A percentile compares a stretch with the other conserved stretches of the same genome.
phyloP scores from a whole-genome alignment of 495 filamentous ascomycete species.

The Talaromyces ruber region DNA sequence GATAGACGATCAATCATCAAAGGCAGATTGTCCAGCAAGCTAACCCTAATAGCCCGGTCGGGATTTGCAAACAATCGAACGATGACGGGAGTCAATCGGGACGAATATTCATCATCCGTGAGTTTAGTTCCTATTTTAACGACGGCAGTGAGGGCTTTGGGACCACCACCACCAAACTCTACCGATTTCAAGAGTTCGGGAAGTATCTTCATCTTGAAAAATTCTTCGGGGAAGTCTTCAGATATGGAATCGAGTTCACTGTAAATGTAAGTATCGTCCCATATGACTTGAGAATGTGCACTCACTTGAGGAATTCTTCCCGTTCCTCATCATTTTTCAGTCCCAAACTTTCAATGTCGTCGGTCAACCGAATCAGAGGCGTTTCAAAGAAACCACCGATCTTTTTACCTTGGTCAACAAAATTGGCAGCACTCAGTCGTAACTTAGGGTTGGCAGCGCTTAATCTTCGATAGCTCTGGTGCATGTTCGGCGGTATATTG shows the following conservation, averaged over 20 bases:
- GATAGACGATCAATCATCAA: slow-evolving; percentile 85
- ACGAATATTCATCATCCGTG: slow-evolving; percentile 81
- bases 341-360: slow-evolving; percentile 85
- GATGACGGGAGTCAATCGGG: slow-evolving; percentile 74
- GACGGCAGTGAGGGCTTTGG: slow-evolving; percentile 80
- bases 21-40: slow-evolving; percentile 80
- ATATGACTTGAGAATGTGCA: not conserved
- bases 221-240: slow-evolving; percentile 94
- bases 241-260: slow-evolving; percentile 80
- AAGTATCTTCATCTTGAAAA: slow-evolving; percentile 93
- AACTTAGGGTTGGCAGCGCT: slow-evolving; percentile 83
- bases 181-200: slow-evolving; percentile 95
- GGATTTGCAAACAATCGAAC: slow-evolving; percentile 84
- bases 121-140: slow-evolving; percentile 85
- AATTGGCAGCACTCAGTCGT: slow-evolving; percentile 72
- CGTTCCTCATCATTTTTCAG: slow-evolving; percentile 78
- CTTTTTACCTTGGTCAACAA: slow-evolving; percentile 81
- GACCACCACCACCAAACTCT: slow-evolving; percentile 92
- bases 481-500: slow-evolving; percentile 79
- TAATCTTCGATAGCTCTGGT: slow-evolving; percentile 79
- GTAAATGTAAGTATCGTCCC: slow-evolving; percentile 1
- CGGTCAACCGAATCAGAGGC: slow-evolving; percentile 79
- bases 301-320: slow-evolving; percentile 76
- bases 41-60: slow-evolving; percentile 87
- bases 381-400: slow-evolving; percentile 86